Conservation (phyloP, 352 stramenopile genomes). For the Thraustochytrium sp. region DNA sequence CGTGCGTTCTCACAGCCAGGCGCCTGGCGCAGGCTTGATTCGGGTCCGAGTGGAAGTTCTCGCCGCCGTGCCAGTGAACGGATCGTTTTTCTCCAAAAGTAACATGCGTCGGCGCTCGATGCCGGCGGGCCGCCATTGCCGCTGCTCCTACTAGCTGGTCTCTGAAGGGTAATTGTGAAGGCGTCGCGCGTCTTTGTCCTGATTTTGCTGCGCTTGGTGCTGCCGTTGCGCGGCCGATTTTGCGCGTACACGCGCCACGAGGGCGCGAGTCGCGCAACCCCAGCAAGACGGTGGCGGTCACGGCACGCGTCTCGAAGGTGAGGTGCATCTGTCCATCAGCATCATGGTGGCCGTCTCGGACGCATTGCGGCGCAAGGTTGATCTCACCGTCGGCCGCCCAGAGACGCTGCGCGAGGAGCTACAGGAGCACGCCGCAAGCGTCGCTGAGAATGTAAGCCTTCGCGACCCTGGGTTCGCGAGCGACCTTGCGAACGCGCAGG, state of each 20-base stretch:
- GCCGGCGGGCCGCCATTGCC: too few species aligned
- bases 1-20: too few species aligned
- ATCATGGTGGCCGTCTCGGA: neutral
- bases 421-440: neutral
- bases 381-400: neutral
- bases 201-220: neutral
- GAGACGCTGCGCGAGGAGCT: constrained; percentile 1
- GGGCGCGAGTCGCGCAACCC: neutral
- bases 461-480: neutral
- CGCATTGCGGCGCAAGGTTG: neutral
- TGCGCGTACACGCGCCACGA: neutral
- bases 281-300: neutral
- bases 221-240: neutral
- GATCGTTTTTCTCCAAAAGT: too few species aligned
- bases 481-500: neutral
- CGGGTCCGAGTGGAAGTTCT: too few species aligned
- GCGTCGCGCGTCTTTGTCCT: too few species aligned
- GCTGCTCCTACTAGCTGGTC: too few species aligned
- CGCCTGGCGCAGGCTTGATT: too few species aligned
- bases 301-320: too few species aligned
- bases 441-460: neutral
- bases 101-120: too few species aligned
- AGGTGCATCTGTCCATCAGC: too few species aligned
- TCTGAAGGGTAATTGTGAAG: too few species aligned
- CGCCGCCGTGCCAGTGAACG: too few species aligned